Evolutionary conservation across 495 filamentous ascomycete species (phyloP).

Genomic region (Neurospora sp.): DNA sequence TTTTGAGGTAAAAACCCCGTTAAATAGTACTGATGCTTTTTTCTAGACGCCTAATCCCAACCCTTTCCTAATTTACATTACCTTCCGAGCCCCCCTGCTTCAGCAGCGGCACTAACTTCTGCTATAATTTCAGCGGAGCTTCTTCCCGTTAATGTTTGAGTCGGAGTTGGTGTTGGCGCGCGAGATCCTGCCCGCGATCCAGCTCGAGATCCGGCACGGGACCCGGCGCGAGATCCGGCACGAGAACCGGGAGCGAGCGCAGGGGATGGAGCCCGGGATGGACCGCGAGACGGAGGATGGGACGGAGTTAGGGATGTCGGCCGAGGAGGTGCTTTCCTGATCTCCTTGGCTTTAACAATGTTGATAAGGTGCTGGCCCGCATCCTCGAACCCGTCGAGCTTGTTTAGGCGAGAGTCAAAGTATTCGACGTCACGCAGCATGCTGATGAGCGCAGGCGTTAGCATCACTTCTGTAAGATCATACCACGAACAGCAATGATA

Average conservation of each 20-base stretch:
- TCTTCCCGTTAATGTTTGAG: background rate
- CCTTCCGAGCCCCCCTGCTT: background rate
- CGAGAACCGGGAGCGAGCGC: background rate
- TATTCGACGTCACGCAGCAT: slow-evolving; percentile 71
- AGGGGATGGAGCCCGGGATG: slow-evolving; percentile 3
- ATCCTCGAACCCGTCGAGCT: slow-evolving; percentile 71
- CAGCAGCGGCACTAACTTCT: background rate
- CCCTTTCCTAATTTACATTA: background rate
- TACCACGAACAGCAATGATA: too few species aligned
- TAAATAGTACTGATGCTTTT: background rate
- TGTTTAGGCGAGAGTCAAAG: slow-evolving; percentile 63
- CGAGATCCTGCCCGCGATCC: background rate
- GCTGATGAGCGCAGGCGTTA: slow-evolving; percentile 34
- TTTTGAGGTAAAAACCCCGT: background rate
- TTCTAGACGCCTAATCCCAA: background rate
- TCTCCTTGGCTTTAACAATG: slow-evolving; percentile 54
- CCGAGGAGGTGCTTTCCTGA: slow-evolving; percentile 15
- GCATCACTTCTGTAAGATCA: background rate
- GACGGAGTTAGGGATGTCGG: background rate
- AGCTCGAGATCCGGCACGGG: background rate
- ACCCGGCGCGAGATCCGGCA: background rate
- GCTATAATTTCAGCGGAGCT: background rate
- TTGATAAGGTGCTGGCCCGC: slow-evolving; percentile 56
- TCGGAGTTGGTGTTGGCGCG: background rate
- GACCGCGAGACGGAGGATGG: background rate